Evolutionary conservation across 2,329 filamentous ascomycete genomes (phyloP), one percentile per base, ranked within the genome.

Genomic region (Penicillium aurantiogriseum): DNA sequence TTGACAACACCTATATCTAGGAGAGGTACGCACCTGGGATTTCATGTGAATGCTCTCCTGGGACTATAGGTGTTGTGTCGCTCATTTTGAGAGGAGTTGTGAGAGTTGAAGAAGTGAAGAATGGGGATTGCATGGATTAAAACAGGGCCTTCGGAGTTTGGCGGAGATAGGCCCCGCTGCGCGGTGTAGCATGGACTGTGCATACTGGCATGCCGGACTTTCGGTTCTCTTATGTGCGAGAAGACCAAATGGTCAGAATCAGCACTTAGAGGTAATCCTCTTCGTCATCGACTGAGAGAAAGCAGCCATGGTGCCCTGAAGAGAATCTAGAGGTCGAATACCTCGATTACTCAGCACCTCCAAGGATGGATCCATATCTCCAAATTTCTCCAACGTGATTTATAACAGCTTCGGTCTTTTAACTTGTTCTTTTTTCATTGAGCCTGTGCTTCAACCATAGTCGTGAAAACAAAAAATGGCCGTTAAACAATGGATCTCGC

Each of bases 401-500:
- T n/a, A 47, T 17, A 53, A 46, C 21, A 9, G 29, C 40, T 44
- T 52, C n/a, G 11, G 13, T 10, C 3, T n/a, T 29, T 29, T 27
- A 1, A 39, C 2, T 25, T 38, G 36, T 3, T 25, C 7, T 2
- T 19, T 39, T n/a, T 17, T 4, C n/a, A 15, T 19, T 27, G 10
- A 17, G 4, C 4, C 5, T 15, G 5, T 46, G 10, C 15, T n/a
- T 19, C 10, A 19, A 51, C 3, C 5, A 31, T 7, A 19, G 23
- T 29, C 6, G 54, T 29, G n/a, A 5, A 4, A n/a, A n/a, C n/a
- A n/a, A 51, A 21, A 21, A 29, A 67, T 67, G 60, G 62, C 65
- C 15, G 59, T 73, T 50, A 53, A 69, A 33, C 80, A 84, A 71
- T 87, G 84, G 85, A 74, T 79, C 17, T 83, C 82, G 2, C 72